phyloP scores from a whole-genome alignment of 2,329 filamentous ascomycete genomes.

The Pyricularia sp. region DNA sequence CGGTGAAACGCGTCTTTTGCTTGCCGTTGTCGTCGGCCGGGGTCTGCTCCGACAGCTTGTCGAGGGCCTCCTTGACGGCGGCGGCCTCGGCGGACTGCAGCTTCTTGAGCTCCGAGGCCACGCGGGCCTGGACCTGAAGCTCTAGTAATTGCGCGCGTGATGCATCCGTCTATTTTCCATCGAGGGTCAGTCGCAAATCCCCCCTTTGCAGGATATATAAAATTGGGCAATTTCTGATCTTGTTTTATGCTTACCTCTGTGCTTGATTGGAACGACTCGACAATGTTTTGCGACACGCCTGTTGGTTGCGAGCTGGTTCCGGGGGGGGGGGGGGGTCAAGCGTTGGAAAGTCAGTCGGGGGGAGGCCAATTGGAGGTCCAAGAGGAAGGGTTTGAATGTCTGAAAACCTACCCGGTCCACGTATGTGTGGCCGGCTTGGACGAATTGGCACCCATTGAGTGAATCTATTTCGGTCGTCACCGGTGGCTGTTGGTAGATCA shows the following conservation, averaged over 20 bases:
- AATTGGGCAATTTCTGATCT: background rate
- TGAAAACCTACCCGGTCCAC: constrained; percentile 46
- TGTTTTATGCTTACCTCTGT: constrained; percentile 56
- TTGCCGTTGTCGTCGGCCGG: constrained; percentile 21
- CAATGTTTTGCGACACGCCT: constrained; percentile 67
- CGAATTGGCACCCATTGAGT: constrained; percentile 45
- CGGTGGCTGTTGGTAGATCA: background rate
- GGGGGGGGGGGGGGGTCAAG: constrained; percentile 6
- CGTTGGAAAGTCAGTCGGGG: background rate
- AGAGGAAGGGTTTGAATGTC: background rate
- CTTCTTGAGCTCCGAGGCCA: constrained; percentile 74
- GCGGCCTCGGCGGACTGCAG: constrained; percentile 63
- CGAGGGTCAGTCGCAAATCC: background rate
- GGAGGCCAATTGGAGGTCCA: background rate
- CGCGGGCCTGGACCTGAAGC: constrained; percentile 79
- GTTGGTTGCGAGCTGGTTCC: constrained; percentile 30
- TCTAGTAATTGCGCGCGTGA: constrained; percentile 78
- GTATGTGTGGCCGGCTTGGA: constrained; percentile 41
- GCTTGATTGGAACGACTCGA: constrained; percentile 75
- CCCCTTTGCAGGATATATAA: too few species aligned
- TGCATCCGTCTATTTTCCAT: constrained; percentile 64
- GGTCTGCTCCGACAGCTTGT: constrained; percentile 41
- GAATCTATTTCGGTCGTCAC: background rate
- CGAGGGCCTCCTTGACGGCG: constrained; percentile 59
- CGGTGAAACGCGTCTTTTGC: constrained; percentile 28